Evolutionary conservation across 83 land plant species (phyloP).

Genomic region (Thuja plicata): DNA sequence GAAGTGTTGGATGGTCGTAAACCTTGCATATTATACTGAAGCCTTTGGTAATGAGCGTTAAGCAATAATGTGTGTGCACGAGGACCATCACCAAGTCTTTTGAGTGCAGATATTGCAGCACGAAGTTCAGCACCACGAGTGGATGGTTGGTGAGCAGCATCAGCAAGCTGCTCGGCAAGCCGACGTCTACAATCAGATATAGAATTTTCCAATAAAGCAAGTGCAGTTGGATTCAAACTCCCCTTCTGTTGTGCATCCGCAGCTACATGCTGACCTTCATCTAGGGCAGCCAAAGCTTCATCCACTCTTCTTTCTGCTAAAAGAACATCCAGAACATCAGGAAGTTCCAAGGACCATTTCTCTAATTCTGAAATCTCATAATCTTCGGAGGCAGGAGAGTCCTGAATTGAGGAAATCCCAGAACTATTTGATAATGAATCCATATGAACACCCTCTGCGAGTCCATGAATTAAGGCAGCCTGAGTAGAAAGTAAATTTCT

Average conservation of each 20-base stretch:
- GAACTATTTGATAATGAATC: slow-evolving; percentile 43
- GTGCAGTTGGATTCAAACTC: slow-evolving; percentile 32
- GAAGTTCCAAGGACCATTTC: slow-evolving; percentile 66
- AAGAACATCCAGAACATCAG: slow-evolving; percentile 83
- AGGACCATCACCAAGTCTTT: slow-evolving; percentile 92
- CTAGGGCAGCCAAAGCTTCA: slow-evolving; percentile 77
- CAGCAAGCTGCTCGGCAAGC: slow-evolving; percentile 91
- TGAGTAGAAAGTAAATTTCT: slow-evolving; percentile 87
- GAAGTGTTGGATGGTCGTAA: slow-evolving; percentile 89
- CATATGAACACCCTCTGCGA: slow-evolving; percentile 76
- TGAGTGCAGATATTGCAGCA: slow-evolving; percentile 80
- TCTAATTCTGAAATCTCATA: slow-evolving; percentile 67
- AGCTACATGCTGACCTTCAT: slow-evolving; percentile 74
- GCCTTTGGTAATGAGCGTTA: slow-evolving; percentile 83
- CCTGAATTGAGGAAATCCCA: slow-evolving; percentile 33
- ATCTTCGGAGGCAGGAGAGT: slow-evolving; percentile 39
- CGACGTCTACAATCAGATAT: slow-evolving; percentile 65
- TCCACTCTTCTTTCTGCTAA: slow-evolving; percentile 92
- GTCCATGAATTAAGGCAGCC: slow-evolving; percentile 73
- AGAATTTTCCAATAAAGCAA: slow-evolving; percentile 44
- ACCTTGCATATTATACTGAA: slow-evolving; percentile 80
- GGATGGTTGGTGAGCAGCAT: slow-evolving; percentile 90
- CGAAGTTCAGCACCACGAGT: slow-evolving; percentile 93
- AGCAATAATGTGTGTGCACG: slow-evolving; percentile 88
- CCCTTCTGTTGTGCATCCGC: slow-evolving; percentile 58